Percentiles rank a stretch among this genome's conserved stretches.
Conservation (phyloP, 345 rosid genomes). For the Pistacia vera region DNA sequence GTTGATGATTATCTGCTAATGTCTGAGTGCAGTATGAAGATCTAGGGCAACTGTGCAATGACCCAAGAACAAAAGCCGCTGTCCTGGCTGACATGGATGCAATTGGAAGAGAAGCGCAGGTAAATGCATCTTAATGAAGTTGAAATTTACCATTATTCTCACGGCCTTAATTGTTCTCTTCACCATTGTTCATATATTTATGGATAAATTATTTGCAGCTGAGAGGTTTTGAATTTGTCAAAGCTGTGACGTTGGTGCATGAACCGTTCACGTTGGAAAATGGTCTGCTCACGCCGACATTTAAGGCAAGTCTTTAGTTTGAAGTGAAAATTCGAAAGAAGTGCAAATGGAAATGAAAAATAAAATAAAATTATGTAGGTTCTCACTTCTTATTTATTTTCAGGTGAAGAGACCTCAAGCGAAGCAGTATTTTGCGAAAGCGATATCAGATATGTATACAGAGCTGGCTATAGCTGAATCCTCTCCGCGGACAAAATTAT, state of each 20-base stretch:
- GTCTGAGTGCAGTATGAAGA: conserved; percentile 49
- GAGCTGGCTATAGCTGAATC: conserved; percentile 56
- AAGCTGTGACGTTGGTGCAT: conserved; percentile 80
- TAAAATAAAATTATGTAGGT: neutral
- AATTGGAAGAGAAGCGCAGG: conserved; percentile 91
- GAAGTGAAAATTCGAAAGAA: neutral
- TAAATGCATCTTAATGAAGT: conserved; percentile 20
- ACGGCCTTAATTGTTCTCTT: neutral
- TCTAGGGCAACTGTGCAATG: conserved; percentile 66
- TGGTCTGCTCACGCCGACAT: conserved; percentile 89
- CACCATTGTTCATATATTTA: neutral
- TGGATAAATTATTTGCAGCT: conserved; percentile 41
- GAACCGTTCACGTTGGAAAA: conserved; percentile 88
- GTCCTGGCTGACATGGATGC: conserved; percentile 84
- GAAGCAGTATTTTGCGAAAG: conserved; percentile 67
- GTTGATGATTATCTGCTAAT: conserved; percentile 9
- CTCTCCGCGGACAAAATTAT: conserved; percentile 28
- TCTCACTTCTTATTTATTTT: conserved; percentile 7
- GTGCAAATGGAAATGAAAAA: neutral
- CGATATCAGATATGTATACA: conserved; percentile 54
- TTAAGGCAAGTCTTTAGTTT: conserved; percentile 60
- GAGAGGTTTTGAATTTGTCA: conserved; percentile 93
- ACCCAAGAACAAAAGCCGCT: conserved; percentile 73
- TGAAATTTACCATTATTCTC: neutral
- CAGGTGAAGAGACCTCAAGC: conserved; percentile 90